Percentiles rank a stretch among this genome's conserved stretches.
Evolutionary conservation across 148 eudicot species (phyloP).

Genomic region (Diospyros lotus): DNA sequence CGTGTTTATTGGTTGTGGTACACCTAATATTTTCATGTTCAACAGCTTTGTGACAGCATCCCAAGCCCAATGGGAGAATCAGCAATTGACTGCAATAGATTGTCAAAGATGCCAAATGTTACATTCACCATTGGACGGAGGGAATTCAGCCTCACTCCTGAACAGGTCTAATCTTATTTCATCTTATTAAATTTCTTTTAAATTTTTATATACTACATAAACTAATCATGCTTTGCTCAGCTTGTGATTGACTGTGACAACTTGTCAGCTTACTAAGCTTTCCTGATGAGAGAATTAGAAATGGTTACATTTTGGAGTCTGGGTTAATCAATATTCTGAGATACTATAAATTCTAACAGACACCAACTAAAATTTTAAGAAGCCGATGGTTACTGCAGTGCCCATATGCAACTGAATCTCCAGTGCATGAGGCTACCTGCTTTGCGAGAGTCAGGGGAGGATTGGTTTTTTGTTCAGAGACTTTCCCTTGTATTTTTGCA

Average conservation of each 20-base stretch:
- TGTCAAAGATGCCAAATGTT: constrained; percentile 62
- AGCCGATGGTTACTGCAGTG: too few relatives aligned
- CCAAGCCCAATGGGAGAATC: constrained; percentile 88
- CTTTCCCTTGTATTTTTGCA: too few relatives aligned
- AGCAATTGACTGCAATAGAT: constrained; percentile 48
- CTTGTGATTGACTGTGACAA: neutral
- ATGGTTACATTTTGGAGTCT: neutral
- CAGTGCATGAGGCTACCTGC: too few relatives aligned
- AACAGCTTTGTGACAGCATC: constrained; percentile 73
- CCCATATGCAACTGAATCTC: too few relatives aligned
- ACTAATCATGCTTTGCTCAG: neutral
- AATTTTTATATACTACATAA: neutral
- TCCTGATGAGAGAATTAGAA: too few relatives aligned
- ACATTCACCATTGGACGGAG: constrained; percentile 65
- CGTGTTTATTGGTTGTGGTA: neutral
- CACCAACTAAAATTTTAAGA: too few relatives aligned
- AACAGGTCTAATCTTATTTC: constrained; percentile 48
- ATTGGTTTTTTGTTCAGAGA: too few relatives aligned
- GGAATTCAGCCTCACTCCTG: constrained; percentile 63
- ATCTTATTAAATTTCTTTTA: neutral
- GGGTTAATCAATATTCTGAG: neutral
- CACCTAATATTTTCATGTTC: neutral
- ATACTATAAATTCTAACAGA: too few relatives aligned
- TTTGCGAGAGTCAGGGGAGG: too few relatives aligned
- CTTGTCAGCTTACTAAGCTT: too few relatives aligned